Evolutionary conservation across 2,329 filamentous ascomycete genomes (phyloP), one percentile per base, ranked within the genome.

Genomic region (Lithohypha guttulata): DNA sequence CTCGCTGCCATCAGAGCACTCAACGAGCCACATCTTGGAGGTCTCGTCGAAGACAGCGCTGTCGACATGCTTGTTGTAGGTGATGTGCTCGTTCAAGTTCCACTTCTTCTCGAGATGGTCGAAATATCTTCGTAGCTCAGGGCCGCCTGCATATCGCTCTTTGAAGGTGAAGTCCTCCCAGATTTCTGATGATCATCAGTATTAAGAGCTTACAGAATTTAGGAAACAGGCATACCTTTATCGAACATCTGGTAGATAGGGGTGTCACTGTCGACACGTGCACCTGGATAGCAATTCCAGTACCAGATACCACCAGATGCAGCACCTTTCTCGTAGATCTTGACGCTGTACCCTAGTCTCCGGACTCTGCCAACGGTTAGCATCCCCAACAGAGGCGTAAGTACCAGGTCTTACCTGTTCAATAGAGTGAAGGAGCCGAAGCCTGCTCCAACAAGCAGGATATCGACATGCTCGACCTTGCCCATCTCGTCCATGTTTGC

Each of bases 281-380:
- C 66, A 3, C 66, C 59, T 2, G 59, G 59, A 46, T 60, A 62
- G 26, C 49, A 47, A 34, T 55, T 57, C 54, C 56, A 58, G 43
- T 55, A 54, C 58, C 58, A 60, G 9, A 59, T 54, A 18, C 58
- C 58, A 13, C 43, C 43, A 19, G 26, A 25, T 5, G 60, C 65
- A 0, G 66, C 73, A 5, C 65, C 71, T 0, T 69, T 67, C 43
- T 77, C 73, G 43, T 67, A 69, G 14, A 75, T 59, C 19, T 63
- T 59, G 2, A 60, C 55, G 7, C 64, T 66, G 18, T 66, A 53
- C 1, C 70, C 71, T 4, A 60, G 58, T 8, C 71, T 64, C 2
- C 69, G 66, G 7, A 73, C 60, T 0, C 64, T 63, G 46, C 71
- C 5, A 11, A 18, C 18, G 14, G 37, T 30, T 14, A 29, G 14